phyloP scores from a whole-genome alignment of 139 green algal species.

The Dunaliella sp. region DNA sequence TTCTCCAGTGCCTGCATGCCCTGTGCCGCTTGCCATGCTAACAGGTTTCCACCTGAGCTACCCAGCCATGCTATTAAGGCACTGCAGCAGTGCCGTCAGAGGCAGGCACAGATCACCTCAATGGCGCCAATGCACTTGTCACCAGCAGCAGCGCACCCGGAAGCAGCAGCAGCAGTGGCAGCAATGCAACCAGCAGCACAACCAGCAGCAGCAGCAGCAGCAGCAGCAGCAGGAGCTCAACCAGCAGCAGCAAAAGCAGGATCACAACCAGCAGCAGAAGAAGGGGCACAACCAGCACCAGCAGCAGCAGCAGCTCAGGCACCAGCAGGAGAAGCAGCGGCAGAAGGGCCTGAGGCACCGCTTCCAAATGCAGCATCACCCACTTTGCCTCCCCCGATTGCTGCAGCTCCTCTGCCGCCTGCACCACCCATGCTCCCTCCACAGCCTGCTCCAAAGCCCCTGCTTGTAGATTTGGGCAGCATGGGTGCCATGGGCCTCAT shows the following conservation, averaged over 20 bases:
- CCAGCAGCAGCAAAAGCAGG: background rate
- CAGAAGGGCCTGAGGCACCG: no score
- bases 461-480: constrained; percentile 7
- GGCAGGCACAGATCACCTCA: no score
- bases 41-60: background rate
- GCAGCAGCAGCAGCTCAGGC: background rate
- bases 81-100: background rate
- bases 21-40: background rate
- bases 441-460: background rate
- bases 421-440: background rate
- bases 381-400: background rate
- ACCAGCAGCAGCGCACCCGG: background rate
- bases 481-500: constrained; percentile 56
- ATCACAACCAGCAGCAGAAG: background rate
- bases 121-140: no score
- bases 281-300: background rate
- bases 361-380: background rate
- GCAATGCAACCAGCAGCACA: background rate
- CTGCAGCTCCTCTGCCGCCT: background rate
- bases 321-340: background rate
- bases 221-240: background rate
- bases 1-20: background rate
- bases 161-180: background rate
- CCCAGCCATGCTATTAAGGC: background rate
- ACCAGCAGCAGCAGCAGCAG: background rate